phyloP scores from a whole-genome alignment of 176 grass and related monocot genomes.

The Aegilops speltoides region DNA sequence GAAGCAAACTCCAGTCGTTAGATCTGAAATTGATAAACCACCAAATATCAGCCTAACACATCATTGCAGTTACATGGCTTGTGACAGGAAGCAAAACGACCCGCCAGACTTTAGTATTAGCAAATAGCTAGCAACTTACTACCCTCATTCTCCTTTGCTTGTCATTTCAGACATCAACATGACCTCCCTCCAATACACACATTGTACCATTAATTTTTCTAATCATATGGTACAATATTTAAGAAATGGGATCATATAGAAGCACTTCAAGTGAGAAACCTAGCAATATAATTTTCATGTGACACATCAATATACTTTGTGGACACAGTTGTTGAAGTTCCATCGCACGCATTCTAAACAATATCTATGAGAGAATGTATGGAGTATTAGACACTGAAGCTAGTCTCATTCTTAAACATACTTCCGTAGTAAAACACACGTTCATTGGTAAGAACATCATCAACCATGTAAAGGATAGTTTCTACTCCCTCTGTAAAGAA shows the following conservation, averaged over 20 bases:
- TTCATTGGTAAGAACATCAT: slow-evolving; percentile 1
- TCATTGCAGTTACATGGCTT: slow-evolving; percentile 21
- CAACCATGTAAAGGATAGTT: background rate
- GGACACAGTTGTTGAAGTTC: background rate
- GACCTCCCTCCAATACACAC: background rate
- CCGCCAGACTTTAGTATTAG: background rate
- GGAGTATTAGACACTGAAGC: background rate
- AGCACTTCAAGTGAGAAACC: slow-evolving; percentile 9
- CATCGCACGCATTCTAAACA: background rate
- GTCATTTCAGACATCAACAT: slow-evolving; percentile 1
- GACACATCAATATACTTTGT: slow-evolving; percentile 4
- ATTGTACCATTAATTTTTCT: background rate
- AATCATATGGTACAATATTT: slow-evolving; percentile 5
- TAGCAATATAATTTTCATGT: slow-evolving; percentile 9
- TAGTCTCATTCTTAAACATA: slow-evolving; percentile 10
- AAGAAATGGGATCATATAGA: slow-evolving; percentile 7
- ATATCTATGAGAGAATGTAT: background rate
- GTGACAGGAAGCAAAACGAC: slow-evolving; percentile 2
- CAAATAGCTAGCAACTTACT: slow-evolving; percentile 12
- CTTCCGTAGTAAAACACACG: background rate
- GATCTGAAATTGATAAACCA: background rate
- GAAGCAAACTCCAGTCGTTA: slow-evolving; percentile 27
- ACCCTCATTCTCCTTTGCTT: background rate
- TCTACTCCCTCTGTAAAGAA: background rate
- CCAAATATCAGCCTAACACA: slow-evolving; percentile 23